These are phyloP conservation scores for Sporothrix protearum DNA, from an alignment of 2,329 filamentous ascomycete species.

Conservation along the genomic window DNA sequence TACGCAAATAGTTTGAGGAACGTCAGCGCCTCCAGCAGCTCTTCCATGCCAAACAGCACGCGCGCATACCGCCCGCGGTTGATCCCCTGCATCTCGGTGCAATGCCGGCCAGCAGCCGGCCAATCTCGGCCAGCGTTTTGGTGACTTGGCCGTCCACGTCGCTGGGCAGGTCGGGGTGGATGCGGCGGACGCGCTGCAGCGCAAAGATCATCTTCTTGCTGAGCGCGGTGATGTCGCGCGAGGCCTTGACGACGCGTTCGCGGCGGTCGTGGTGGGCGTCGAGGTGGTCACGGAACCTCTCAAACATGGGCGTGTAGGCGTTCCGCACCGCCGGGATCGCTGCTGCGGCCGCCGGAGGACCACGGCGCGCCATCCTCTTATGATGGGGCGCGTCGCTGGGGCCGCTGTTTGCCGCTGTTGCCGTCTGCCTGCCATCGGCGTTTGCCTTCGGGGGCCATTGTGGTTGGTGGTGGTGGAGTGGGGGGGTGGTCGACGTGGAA, in stretches of 20 bases:
- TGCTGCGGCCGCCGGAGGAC: background rate
- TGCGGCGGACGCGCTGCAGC: constrained; percentile 68
- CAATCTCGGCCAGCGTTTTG: constrained; percentile 67
- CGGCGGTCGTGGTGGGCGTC: constrained; percentile 93
- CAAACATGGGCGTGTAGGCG: constrained; percentile 72
- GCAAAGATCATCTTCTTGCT: constrained; percentile 97
- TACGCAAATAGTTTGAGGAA: constrained; percentile 82
- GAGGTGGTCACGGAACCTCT: constrained; percentile 77
- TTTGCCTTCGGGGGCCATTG: constrained; percentile 38
- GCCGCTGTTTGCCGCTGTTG: constrained; percentile 9
- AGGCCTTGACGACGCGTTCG: constrained; percentile 85
- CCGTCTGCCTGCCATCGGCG: constrained; percentile 52
- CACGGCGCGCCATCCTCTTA: constrained; percentile 35
- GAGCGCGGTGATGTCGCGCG: constrained; percentile 84
- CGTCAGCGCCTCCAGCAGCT: constrained; percentile 87
- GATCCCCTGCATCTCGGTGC: constrained; percentile 69
- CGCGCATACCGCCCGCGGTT: constrained; percentile 79
- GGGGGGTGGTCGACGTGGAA: background rate
- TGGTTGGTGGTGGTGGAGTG: background rate
- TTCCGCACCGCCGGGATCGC: constrained; percentile 38
- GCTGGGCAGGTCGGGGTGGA: constrained; percentile 60
- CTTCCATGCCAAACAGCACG: constrained; percentile 82
- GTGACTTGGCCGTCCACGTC: constrained; percentile 68
- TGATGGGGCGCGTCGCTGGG: constrained; percentile 5
- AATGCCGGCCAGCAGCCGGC: constrained; percentile 63